Evolutionary conservation across 129 eudicot species (phyloP).

Genomic region (Flaveria ramosissima): DNA sequence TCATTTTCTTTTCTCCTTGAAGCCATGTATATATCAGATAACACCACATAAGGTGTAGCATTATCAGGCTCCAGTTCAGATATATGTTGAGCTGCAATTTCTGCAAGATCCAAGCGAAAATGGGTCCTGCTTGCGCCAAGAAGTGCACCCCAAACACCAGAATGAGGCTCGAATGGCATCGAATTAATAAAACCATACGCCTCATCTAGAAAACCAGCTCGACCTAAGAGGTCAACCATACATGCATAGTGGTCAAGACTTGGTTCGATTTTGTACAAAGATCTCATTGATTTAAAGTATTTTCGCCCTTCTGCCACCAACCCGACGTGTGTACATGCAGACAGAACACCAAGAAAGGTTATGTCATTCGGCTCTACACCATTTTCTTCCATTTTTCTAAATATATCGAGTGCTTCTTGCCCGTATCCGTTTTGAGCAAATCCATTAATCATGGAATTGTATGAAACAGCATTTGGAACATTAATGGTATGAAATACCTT

Average conservation of each 20-base stretch:
- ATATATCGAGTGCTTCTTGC: slow-evolving; percentile 52
- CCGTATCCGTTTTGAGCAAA: slow-evolving; percentile 76
- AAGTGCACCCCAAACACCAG: slow-evolving; percentile 94
- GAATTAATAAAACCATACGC: slow-evolving; percentile 54
- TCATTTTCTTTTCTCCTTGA: slow-evolving; percentile 42
- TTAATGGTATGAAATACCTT: slow-evolving; percentile 45
- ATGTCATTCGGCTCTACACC: slow-evolving; percentile 49
- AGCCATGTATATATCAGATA: slow-evolving; percentile 59
- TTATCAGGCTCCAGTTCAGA: slow-evolving; percentile 65
- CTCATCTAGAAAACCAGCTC: slow-evolving; percentile 71
- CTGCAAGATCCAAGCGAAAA: slow-evolving; percentile 60
- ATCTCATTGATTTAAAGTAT: slow-evolving; percentile 58
- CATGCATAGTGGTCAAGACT: slow-evolving; percentile 76
- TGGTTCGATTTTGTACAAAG: slow-evolving; percentile 50
- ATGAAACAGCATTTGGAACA: slow-evolving; percentile 60
- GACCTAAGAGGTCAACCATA: slow-evolving; percentile 86
- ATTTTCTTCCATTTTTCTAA: slow-evolving; percentile 39
- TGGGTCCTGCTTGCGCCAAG: slow-evolving; percentile 67
- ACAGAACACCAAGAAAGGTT: slow-evolving; percentile 73
- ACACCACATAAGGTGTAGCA: slow-evolving; percentile 71
- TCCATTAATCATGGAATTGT: slow-evolving; percentile 71
- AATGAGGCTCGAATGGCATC: slow-evolving; percentile 66
- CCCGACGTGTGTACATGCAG: slow-evolving; percentile 74
- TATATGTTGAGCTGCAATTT: slow-evolving; percentile 58
- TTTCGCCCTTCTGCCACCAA: slow-evolving; percentile 61